Evolutionary conservation across 371 early-diverging fungal genomes (phyloP).

Genomic region (Mucor velutinosus): DNA sequence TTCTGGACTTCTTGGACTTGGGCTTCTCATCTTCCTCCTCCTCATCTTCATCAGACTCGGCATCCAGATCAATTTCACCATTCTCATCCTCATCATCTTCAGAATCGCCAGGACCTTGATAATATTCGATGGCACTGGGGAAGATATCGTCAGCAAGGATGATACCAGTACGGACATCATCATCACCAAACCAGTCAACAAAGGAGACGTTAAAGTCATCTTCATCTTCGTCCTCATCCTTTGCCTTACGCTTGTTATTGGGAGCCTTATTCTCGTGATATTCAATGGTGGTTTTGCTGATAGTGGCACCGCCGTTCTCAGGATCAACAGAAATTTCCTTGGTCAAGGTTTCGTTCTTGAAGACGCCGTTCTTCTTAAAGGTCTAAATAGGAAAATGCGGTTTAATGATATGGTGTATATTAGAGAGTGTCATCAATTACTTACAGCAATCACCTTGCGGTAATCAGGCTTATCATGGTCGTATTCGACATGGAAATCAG

Average conservation of each 20-base stretch:
- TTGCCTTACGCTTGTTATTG: slow-evolving; percentile 53
- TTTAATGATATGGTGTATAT: background rate
- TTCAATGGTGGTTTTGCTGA: slow-evolving; percentile 45
- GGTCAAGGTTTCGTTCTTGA: slow-evolving; percentile 58
- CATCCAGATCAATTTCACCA: slow-evolving; percentile 39
- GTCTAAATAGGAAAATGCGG: slow-evolving; percentile 30
- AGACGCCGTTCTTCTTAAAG: slow-evolving; percentile 57
- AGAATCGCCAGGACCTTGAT: slow-evolving; percentile 24
- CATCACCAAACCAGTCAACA: slow-evolving; percentile 51
- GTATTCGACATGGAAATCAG: slow-evolving; percentile 59
- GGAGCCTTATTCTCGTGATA: slow-evolving; percentile 54
- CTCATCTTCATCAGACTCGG: slow-evolving; percentile 17
- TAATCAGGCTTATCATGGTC: slow-evolving; percentile 50
- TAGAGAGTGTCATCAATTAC: background rate
- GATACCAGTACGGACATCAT: slow-evolving; percentile 40
- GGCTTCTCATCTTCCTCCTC: slow-evolving; percentile 22
- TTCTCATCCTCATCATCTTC: slow-evolving; percentile 36
- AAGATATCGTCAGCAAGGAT: slow-evolving; percentile 47
- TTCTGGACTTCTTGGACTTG: slow-evolving; percentile 14
- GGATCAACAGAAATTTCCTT: slow-evolving; percentile 52
- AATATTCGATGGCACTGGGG: slow-evolving; percentile 40
- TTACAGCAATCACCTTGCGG: slow-evolving; percentile 57
- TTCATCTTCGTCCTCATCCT: slow-evolving; percentile 27
- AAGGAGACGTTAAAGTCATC: slow-evolving; percentile 34
- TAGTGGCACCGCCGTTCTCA: slow-evolving; percentile 36